phyloP scores from a whole-genome alignment of 2,329 filamentous ascomycete genomes.

The Botrytis squamosa region DNA sequence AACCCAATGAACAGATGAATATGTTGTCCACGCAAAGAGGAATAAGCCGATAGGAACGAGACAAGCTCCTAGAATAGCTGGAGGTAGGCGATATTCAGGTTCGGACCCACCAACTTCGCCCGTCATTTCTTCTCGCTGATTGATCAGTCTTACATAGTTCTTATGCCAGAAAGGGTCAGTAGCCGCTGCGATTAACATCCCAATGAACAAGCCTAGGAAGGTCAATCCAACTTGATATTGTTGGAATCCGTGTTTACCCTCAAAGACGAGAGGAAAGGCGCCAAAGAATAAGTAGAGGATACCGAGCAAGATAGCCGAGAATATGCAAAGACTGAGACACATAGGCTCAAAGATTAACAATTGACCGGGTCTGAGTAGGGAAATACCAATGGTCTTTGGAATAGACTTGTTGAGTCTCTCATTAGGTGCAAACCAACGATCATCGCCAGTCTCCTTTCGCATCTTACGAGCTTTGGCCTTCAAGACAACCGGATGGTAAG shows the following conservation, averaged over 20 bases:
- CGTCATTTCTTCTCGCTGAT: constrained; percentile 46
- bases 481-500: constrained; percentile 75
- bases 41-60: constrained; percentile 81
- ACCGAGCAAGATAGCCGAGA: constrained; percentile 81
- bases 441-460: constrained; percentile 74
- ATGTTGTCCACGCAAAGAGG: constrained; percentile 86
- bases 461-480: constrained; percentile 68
- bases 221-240: constrained; percentile 77
- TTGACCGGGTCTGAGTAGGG: constrained; percentile 65
- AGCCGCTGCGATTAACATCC: constrained; percentile 63
- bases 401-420: constrained; percentile 73
- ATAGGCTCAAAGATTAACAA: constrained; percentile 81
- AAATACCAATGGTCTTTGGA: constrained; percentile 54
- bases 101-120: constrained; percentile 55
- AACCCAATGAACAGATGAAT: constrained; percentile 71
- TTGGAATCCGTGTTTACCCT: constrained; percentile 70
- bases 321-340: constrained; percentile 77
- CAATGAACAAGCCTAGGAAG: constrained; percentile 70
- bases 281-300: constrained; percentile 91
- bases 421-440: constrained; percentile 72
- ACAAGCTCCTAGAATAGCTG: constrained; percentile 70
- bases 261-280: constrained; percentile 79
- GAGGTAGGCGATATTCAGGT: constrained; percentile 82
- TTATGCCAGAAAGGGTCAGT: constrained; percentile 66
- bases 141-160: constrained; percentile 58